These are phyloP conservation scores for Syzygium malaccense DNA, from an alignment of 441 rosid species.

Conservation along the genomic window DNA sequence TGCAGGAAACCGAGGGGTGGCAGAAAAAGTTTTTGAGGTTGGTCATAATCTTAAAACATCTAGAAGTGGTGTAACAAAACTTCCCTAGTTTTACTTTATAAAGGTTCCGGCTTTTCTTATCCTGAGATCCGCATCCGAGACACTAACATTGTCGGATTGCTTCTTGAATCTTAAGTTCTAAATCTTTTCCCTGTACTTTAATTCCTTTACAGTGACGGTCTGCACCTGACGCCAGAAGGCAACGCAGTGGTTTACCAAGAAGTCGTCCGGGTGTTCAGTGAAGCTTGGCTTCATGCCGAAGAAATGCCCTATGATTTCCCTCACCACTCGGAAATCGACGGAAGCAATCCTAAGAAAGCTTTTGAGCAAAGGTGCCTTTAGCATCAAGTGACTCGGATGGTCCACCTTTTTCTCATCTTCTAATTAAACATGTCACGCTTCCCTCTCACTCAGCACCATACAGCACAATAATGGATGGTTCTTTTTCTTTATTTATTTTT, in stretches of 20 bases:
- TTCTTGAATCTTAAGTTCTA: not conserved
- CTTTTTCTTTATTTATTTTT: not conserved
- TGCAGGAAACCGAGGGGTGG: slow-evolving; percentile 83
- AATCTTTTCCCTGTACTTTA: not conserved
- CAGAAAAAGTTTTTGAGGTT: slow-evolving; percentile 73
- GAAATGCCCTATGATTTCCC: slow-evolving; percentile 90
- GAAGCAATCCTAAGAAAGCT: slow-evolving; percentile 56
- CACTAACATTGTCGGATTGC: not conserved
- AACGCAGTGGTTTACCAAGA: slow-evolving; percentile 59
- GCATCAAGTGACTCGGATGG: not conserved
- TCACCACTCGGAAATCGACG: slow-evolving; percentile 59
- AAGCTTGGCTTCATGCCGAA: slow-evolving; percentile 62
- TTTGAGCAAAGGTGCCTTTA: slow-evolving; percentile 47
- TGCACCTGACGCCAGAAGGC: slow-evolving; percentile 79
- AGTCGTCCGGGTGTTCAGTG: slow-evolving; percentile 44
- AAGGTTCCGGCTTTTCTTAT: not conserved
- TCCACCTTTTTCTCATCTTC: not conserved
- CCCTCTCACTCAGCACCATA: not conserved
- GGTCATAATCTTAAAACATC: slow-evolving; percentile 7
- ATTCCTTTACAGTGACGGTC: slow-evolving; percentile 55
- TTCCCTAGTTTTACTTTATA: not conserved
- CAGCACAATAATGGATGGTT: not conserved
- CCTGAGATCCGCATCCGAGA: not conserved
- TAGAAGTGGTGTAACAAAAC: not conserved
- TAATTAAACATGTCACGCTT: not conserved